Evolutionary conservation across 768 basidiomycete species (phyloP).

Genomic region (Boletus eberwhitei): DNA sequence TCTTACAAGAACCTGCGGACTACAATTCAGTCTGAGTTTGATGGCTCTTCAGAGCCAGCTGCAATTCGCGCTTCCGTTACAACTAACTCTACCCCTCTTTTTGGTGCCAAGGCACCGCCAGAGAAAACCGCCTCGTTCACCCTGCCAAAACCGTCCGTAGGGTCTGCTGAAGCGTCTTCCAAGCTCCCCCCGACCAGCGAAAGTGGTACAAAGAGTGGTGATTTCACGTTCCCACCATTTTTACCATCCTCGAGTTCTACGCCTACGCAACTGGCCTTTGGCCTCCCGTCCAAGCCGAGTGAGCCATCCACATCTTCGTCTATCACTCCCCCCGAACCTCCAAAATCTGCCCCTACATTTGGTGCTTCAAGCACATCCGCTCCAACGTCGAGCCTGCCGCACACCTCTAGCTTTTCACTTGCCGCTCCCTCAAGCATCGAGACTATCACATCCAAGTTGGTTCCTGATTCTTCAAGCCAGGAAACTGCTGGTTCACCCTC

Average conservation of each 20-base stretch:
- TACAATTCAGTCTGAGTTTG: conserved; percentile 54
- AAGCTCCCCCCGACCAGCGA: conserved; percentile 14
- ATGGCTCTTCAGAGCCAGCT: conserved; percentile 29
- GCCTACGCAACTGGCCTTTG: conserved; percentile 11
- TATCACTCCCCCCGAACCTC: conserved; percentile 13
- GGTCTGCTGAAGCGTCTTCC: conserved; percentile 14
- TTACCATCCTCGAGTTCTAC: conserved; percentile 18
- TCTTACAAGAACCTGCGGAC: conserved; percentile 57
- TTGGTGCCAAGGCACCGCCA: conserved; percentile 5
- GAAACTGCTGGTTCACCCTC: conserved; percentile 7
- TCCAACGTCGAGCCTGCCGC: conserved; percentile 4
- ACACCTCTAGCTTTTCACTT: conserved; percentile 21
- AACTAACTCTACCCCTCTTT: conserved; percentile 10
- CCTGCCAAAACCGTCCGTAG: conserved; percentile 36
- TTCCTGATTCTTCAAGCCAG: conserved; percentile 8
- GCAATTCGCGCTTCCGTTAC: conserved; percentile 4
- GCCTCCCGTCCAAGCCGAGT: conserved; percentile 15
- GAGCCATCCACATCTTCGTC: conserved; percentile 14
- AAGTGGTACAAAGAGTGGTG: conserved; percentile 15
- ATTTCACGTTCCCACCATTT: conserved; percentile 28
- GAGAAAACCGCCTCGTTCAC: conserved; percentile 21
- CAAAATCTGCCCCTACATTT: conserved; percentile 32
- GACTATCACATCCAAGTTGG: conserved; percentile 4
- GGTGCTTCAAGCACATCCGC: conserved; percentile 6
- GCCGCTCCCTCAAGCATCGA: conserved; percentile 5